Conservation (phyloP, 371 early-diverging fungal species). For the Actinomortierella ambigua region DNA sequence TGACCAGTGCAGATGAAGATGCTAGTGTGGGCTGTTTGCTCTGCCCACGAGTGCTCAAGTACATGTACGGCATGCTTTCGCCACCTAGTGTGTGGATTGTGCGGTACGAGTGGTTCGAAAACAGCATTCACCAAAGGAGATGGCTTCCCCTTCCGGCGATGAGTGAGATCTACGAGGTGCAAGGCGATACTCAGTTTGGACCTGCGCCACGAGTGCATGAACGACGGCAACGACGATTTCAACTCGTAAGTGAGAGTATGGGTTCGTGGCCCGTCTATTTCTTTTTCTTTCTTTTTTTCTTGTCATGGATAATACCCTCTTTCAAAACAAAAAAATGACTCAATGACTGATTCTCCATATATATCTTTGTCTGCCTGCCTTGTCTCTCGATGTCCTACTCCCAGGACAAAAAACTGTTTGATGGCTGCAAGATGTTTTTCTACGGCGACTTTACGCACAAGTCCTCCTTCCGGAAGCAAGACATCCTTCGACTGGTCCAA, state of each 20-base stretch:
- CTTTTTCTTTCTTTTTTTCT: background rate
- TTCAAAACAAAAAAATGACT: too few relatives aligned
- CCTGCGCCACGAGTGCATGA: slow-evolving; percentile 21
- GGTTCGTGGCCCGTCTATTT: background rate
- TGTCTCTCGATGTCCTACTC: background rate
- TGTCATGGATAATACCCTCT: background rate
- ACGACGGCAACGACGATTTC: slow-evolving; percentile 14
- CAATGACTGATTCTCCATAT: background rate
- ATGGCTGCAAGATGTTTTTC: slow-evolving; percentile 30
- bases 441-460: slow-evolving; percentile 24
- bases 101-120: slow-evolving; percentile 28
- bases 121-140: slow-evolving; percentile 13
- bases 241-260: slow-evolving; percentile 5
- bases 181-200: slow-evolving; percentile 32
- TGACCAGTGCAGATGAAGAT: slow-evolving; percentile 16
- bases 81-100: slow-evolving; percentile 18
- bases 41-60: slow-evolving; percentile 28
- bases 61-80: slow-evolving; percentile 26
- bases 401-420: slow-evolving; percentile 26
- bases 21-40: background rate
- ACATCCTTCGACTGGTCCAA: slow-evolving; percentile 21
- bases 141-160: slow-evolving; percentile 23
- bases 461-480: slow-evolving; percentile 20
- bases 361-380: background rate
- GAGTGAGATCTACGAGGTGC: slow-evolving; percentile 13